Evolutionary conservation across 1,284 basidiomycete species (phyloP).

Genomic region (Tylopilus microsporus): DNA sequence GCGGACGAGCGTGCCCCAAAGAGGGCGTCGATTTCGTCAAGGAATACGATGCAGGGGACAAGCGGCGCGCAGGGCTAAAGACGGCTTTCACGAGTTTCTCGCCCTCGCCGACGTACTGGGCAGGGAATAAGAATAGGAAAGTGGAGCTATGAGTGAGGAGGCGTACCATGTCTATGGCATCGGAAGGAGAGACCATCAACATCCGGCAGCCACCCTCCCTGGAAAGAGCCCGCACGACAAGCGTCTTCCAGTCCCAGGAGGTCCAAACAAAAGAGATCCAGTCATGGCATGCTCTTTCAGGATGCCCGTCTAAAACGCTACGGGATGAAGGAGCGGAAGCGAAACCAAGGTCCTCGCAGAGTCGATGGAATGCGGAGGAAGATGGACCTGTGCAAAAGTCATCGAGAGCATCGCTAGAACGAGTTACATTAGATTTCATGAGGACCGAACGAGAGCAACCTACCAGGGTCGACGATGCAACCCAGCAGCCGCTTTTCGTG

Average conservation of each 20-base stretch:
- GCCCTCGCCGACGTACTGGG: constrained; percentile 88
- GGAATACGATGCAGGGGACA: constrained; percentile 91
- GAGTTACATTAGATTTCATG: constrained; percentile 9
- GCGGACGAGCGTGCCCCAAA: constrained; percentile 84
- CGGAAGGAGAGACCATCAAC: constrained; percentile 78
- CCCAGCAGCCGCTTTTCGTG: constrained; percentile 75
- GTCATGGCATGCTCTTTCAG: constrained; percentile 86
- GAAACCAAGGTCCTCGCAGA: constrained; percentile 88
- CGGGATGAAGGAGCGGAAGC: constrained; percentile 83
- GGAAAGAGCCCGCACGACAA: constrained; percentile 86
- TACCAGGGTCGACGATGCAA: constrained; percentile 80
- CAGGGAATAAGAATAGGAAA: constrained; percentile 14
- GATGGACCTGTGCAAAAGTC: constrained; percentile 81
- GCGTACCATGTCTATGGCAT: constrained; percentile 83
- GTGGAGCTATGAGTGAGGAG: not conserved
- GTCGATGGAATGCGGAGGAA: constrained; percentile 81
- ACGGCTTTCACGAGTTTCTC: constrained; percentile 91
- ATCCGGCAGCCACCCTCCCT: constrained; percentile 88
- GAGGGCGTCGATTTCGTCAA: constrained; percentile 93
- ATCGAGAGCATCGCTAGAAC: constrained; percentile 66
- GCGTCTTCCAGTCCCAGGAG: constrained; percentile 88
- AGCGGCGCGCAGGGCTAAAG: constrained; percentile 80
- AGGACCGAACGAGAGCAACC: constrained; percentile 24
- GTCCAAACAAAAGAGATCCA: constrained; percentile 85
- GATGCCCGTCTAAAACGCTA: constrained; percentile 87